These are phyloP conservation scores for Lodderomyces pseudojiufengensis DNA, from an alignment of 1,139 yeast genomes.

Conservation along the genomic window DNA sequence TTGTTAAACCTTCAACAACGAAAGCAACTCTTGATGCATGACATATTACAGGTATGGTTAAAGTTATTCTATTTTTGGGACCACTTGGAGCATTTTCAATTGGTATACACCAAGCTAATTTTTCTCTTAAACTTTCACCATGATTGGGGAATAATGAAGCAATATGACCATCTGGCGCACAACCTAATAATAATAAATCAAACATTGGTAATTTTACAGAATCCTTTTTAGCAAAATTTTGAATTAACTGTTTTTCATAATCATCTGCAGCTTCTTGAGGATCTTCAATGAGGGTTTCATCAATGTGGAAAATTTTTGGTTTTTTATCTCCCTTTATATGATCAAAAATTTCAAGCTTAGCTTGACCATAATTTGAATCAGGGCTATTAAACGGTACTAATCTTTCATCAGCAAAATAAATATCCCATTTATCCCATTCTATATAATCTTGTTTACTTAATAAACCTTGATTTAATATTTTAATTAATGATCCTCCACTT, in stretches of 20 bases:
- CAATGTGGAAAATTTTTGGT: slow-evolving; percentile 81
- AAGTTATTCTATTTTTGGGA: slow-evolving; percentile 81
- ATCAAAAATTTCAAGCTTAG: slow-evolving; percentile 79
- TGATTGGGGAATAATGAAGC: slow-evolving; percentile 94
- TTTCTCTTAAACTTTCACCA: slow-evolving; percentile 78
- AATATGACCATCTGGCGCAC: slow-evolving; percentile 98
- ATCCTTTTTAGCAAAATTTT: slow-evolving; percentile 94
- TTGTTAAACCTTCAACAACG: slow-evolving; percentile 93
- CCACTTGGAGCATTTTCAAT: slow-evolving; percentile 91
- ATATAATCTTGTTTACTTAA: slow-evolving; percentile 64
- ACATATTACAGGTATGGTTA: slow-evolving; percentile 91
- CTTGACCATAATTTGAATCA: slow-evolving; percentile 87
- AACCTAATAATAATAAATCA: slow-evolving; percentile 84
- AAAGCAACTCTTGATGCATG: slow-evolving; percentile 91
- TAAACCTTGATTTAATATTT: slow-evolving; percentile 82
- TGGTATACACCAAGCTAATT: slow-evolving; percentile 94
- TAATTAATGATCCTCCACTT: slow-evolving; percentile 87
- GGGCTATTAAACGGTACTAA: slow-evolving; percentile 81
- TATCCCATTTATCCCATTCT: slow-evolving; percentile 93
- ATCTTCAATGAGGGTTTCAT: slow-evolving; percentile 70
- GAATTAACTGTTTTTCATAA: slow-evolving; percentile 80
- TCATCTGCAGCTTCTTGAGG: slow-evolving; percentile 94
- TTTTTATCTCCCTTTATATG: slow-evolving; percentile 47
- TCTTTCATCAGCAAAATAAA: slow-evolving; percentile 95
- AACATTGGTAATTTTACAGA: slow-evolving; percentile 93